Base-by-base conservation (phyloP, 2,329 filamentous ascomycete species). In the Zymoseptoria ardabiliae region DNA sequence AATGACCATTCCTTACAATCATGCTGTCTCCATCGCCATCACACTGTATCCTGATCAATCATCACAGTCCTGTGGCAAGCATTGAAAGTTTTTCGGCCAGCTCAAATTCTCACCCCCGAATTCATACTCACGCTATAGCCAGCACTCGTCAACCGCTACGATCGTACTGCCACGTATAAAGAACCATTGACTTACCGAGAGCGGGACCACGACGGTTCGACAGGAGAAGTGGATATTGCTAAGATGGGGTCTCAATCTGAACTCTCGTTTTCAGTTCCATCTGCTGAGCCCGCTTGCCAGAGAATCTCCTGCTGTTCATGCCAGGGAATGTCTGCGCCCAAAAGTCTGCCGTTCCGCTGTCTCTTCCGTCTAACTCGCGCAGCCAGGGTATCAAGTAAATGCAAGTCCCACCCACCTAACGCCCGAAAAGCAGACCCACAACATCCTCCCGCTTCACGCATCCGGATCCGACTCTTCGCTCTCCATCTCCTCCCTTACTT, bases 391-490 rank as follows among this genome's bases (percentile, higher is more conserved):
- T 45, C 35, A 45, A 45, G 35, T 45, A 45, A 45, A 45, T 17
- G 35, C 35, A 45, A 28, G 5, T 28, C 25, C 25, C 13, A 17
- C 35, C 5, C 35, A n/a, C 4, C 2, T 28, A 45, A 45, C 35
- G 35, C 35, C 35, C 35, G 13, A 1, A 45, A 25, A 45, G 13
- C 3, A 45, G 6, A n/a, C 35, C 35, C 35, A 45, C 17, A 45
- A 45, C 35, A 45, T 5, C 50, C 25, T 28, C 25, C 0, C 50
- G 55, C 9, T 50, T 63, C 58, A 67, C 53, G 56, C 54, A 58
- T 67, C 65, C 10, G 61, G 59, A 59, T 67, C 64, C 62, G 17
- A 50, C 54, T 20, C 9, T 28, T 23, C 41, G 17, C 35, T 50
- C 45, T 22, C 21, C 52, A 23, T 23, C 54, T 21, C 50, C 53